Base-by-base conservation (phyloP, 768 basidiomycete genomes). In the Serendipita sp. region DNA sequence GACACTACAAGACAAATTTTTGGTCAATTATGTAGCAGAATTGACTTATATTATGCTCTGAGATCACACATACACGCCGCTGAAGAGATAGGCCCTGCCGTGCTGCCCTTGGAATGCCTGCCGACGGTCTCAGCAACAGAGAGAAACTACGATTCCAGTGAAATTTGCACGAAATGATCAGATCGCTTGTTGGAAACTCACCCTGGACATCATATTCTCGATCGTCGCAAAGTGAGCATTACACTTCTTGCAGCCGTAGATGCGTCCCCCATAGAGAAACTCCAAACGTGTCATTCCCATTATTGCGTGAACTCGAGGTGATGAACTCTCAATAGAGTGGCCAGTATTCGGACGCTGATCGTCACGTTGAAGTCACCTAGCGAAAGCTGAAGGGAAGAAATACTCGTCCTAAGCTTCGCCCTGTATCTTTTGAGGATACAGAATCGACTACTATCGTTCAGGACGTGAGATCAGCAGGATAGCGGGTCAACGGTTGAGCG, bases 51-150 rank as follows among this genome's bases (percentile, higher is more conserved):
- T 45, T n/a, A 8, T 30, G 28, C 28, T 32, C 32, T 32, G 15
- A 28, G 51, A 44, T 16, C n/a, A 24, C 30, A 76, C 92, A 80
- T 75, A 95, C 94, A 96, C 93, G 69, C 80, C 83, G 63, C 94
- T 90, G 71, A 98, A 94, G 68, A 98, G 83, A 74, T 94, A 93
- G 16, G 95, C 95, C 65, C 90, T 81, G 16, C 95, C 95, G 74
- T 96, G 92, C 75, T 96, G 92, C 32, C 95, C 95, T 68, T 91
- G 93, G 80, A 98, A 98, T 48, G 90, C 89, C 95, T 98, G 74
- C 47, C n/a, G 18, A 51, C 8, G 48, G 48, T 18, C 30, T 18
- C 18, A 51, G n/a, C 48, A 51, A 5, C 48, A 8, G n/a, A 51
- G 18, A 38, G 32, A 11, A 53, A 8, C 5, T 53, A 18, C 16